A percentile compares a stretch with the other conserved stretches of the same genome.
Evolutionary conservation across 108 stramenopile species (phyloP).

Genomic region (Tribonema minus): DNA sequence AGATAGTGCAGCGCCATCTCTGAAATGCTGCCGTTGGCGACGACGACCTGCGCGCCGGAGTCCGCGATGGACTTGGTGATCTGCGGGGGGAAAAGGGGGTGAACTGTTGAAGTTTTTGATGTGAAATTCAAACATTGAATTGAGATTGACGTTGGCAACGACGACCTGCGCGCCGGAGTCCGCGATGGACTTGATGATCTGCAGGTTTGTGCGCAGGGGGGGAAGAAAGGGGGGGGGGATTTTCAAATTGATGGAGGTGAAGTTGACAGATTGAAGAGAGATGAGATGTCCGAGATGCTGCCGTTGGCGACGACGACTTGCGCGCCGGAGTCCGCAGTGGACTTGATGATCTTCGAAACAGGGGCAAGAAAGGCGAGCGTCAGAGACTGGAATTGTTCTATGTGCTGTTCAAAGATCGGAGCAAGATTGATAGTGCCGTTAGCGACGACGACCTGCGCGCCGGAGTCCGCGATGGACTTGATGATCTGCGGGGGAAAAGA

Average conservation of each 20-base stretch:
- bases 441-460: constrained; percentile 79
- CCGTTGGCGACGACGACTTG: constrained; percentile 87
- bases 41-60: constrained; percentile 80
- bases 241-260: no score
- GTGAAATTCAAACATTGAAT: no score
- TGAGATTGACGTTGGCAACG: no score
- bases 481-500: no score
- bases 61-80: constrained; percentile 87
- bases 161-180: constrained; percentile 83
- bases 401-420: constrained; percentile 93
- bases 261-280: no score
- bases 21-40: constrained; percentile 79
- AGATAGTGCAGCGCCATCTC: constrained; percentile 86
- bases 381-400: no score
- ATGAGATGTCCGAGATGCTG: constrained; percentile 66
- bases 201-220: no score
- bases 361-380: neutral
- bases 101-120: no score
- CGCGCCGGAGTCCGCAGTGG: constrained; percentile 82
- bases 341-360: constrained; percentile 78
- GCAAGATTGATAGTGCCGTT: constrained; percentile 78
- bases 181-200: constrained; percentile 87
- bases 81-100: no score
- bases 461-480: constrained; percentile 83
- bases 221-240: no score